Evolutionary conservation across 2,329 filamentous ascomycete species (phyloP).

Genomic region (Cordyceps cicadae): DNA sequence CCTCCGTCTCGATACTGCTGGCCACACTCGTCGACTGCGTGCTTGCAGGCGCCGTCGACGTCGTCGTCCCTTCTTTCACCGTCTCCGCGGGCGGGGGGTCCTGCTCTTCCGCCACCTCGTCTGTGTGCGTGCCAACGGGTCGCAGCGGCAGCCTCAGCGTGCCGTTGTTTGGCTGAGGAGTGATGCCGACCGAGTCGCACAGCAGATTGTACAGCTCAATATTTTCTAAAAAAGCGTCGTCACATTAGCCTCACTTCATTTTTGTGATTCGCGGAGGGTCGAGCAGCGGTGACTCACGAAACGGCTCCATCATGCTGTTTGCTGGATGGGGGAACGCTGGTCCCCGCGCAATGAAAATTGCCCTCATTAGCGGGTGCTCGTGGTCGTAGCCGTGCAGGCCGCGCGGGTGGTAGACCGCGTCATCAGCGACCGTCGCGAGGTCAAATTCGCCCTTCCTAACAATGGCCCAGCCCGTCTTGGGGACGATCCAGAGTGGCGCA

Average conservation of each 20-base stretch:
- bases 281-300: conserved; percentile 58
- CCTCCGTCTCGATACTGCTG: background rate
- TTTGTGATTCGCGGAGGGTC: background rate
- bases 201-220: conserved; percentile 91
- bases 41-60: conserved; percentile 1
- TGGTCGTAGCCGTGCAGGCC: conserved; percentile 95
- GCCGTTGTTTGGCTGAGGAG: conserved; percentile 74
- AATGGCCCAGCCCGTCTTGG: conserved; percentile 87
- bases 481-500: conserved; percentile 89
- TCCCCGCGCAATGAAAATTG: conserved; percentile 86
- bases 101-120: conserved; percentile 36
- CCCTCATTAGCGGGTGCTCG: conserved; percentile 88
- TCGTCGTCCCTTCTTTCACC: background rate
- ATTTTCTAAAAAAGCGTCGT: conserved; percentile 55
- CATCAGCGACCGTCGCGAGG: conserved; percentile 53
- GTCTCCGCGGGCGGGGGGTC: conserved; percentile 38
- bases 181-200: conserved; percentile 74
- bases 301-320: conserved; percentile 69
- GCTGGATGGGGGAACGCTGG: conserved; percentile 83
- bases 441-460: conserved; percentile 74
- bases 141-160: conserved; percentile 66
- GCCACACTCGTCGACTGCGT: background rate
- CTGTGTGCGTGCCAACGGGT: conserved; percentile 53
- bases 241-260: background rate
- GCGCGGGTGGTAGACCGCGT: conserved; percentile 64